A percentile compares a stretch with the other conserved stretches of the same genome.
These are phyloP conservation scores for Dicorynia guianensis DNA, from an alignment of 306 rosid genomes.

Conservation along the genomic window DNA sequence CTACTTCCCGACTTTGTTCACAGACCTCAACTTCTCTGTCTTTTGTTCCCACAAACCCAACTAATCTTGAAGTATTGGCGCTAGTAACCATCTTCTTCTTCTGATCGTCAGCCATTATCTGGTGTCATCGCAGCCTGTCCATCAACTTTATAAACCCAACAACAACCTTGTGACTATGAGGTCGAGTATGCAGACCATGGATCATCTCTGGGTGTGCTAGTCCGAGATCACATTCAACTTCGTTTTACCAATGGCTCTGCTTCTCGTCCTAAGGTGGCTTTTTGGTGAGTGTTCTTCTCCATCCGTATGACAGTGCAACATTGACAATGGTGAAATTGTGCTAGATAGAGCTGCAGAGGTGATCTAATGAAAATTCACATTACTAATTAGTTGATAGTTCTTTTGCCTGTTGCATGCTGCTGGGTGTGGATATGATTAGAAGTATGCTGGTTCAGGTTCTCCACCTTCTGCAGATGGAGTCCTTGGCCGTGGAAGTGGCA, in stretches of 20 bases:
- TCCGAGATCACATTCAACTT: slow-evolving; percentile 58
- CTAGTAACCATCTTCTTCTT: background rate
- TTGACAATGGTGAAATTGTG: slow-evolving; percentile 21
- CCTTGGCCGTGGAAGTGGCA: slow-evolving; percentile 78
- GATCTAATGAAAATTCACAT: too few species aligned
- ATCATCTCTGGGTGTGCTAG: slow-evolving; percentile 68
- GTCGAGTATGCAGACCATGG: slow-evolving; percentile 71
- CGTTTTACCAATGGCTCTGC: slow-evolving; percentile 50
- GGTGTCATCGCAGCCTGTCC: slow-evolving; percentile 55
- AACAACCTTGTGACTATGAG: slow-evolving; percentile 58
- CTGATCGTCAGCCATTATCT: background rate
- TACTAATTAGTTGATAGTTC: background rate
- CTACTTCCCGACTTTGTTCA: too few species aligned
- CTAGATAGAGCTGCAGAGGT: background rate
- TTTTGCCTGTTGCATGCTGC: slow-evolving; percentile 5
- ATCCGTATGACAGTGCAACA: background rate
- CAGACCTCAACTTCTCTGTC: too few species aligned
- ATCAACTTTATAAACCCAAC: slow-evolving; percentile 61
- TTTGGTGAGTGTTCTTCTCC: slow-evolving; percentile 66
- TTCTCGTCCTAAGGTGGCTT: slow-evolving; percentile 56
- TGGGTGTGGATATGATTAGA: slow-evolving; percentile 84
- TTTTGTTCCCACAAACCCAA: too few species aligned
- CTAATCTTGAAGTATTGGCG: background rate
- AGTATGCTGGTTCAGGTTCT: slow-evolving; percentile 28
- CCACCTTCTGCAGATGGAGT: slow-evolving; percentile 69